Conservation (phyloP, 345 rosid genomes). For the Salix purpurea region DNA sequence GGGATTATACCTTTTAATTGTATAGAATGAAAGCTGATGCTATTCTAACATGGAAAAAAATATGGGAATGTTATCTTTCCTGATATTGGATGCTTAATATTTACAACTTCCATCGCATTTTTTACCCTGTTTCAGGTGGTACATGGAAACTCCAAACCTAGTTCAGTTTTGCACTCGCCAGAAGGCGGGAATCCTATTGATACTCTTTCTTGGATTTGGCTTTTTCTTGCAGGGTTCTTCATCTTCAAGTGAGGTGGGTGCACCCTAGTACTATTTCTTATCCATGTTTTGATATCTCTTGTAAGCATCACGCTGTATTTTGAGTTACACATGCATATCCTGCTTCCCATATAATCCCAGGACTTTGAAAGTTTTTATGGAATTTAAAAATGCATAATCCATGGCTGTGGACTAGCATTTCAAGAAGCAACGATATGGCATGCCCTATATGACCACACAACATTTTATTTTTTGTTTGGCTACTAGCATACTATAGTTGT, state of each 20-base stretch:
- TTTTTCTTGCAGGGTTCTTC: constrained; percentile 8
- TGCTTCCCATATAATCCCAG: background rate
- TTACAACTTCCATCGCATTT: background rate
- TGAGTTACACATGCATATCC: background rate
- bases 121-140: constrained; percentile 10
- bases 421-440: background rate
- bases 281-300: background rate
- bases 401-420: background rate
- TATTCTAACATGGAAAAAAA: background rate
- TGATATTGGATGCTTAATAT: background rate
- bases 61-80: background rate
- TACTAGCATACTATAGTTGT: background rate
- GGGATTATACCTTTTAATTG: background rate
- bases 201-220: constrained; percentile 15
- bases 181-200: constrained; percentile 21
- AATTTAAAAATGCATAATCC: background rate
- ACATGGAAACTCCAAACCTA: constrained; percentile 20
- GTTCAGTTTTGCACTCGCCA: background rate
- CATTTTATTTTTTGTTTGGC: background rate
- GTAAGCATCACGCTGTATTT: background rate
- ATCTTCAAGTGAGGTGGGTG: constrained; percentile 24
- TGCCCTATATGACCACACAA: background rate
- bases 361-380: background rate
- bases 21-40: background rate
- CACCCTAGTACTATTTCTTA: background rate